A percentile compares a stretch with the other conserved stretches of the same genome.
phyloP scores from a whole-genome alignment of 1,284 basidiomycete genomes.

The Anthracocystis setariae region DNA sequence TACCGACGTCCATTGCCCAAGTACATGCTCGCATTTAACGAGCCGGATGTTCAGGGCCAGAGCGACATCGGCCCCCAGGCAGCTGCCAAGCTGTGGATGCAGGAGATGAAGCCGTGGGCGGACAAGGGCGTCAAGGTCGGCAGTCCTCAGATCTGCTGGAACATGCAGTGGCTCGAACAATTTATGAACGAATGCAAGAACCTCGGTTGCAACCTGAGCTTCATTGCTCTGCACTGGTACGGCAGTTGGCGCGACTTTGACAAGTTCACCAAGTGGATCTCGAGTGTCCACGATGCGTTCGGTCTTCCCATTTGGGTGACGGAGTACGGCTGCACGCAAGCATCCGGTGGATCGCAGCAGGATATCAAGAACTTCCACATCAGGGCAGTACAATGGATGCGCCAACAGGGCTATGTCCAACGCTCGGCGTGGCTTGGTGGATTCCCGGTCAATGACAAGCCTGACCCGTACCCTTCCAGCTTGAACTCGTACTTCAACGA shows the following conservation, averaged over 20 bases:
- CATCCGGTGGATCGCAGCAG: slow-evolving; percentile 30
- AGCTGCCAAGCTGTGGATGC: slow-evolving; percentile 56
- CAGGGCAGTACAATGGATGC: slow-evolving; percentile 52
- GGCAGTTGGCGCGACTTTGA: slow-evolving; percentile 55
- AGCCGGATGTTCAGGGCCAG: slow-evolving; percentile 61
- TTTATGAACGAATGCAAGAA: slow-evolving; percentile 56
- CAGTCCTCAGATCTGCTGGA: slow-evolving; percentile 62
- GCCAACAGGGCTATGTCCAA: slow-evolving; percentile 47
- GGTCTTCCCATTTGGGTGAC: slow-evolving; percentile 59
- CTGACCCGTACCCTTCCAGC: slow-evolving; percentile 54
- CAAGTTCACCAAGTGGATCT: slow-evolving; percentile 55
- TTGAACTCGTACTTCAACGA: slow-evolving; percentile 60
- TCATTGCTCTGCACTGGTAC: slow-evolving; percentile 66
- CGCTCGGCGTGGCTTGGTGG: slow-evolving; percentile 62
- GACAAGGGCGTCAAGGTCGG: slow-evolving; percentile 57
- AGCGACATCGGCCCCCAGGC: slow-evolving; percentile 47
- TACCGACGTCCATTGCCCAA: slow-evolving; percentile 15
- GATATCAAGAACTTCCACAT: slow-evolving; percentile 54
- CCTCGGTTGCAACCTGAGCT: slow-evolving; percentile 54
- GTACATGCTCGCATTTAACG: slow-evolving; percentile 60
- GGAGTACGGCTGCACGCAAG: slow-evolving; percentile 62
- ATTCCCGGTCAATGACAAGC: slow-evolving; percentile 53
- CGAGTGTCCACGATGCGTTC: slow-evolving; percentile 46
- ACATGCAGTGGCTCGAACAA: slow-evolving; percentile 59
- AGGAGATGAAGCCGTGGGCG: slow-evolving; percentile 60